phyloP scores from a whole-genome alignment of 129 eudicot species.

The Helianthus tuberosus region DNA sequence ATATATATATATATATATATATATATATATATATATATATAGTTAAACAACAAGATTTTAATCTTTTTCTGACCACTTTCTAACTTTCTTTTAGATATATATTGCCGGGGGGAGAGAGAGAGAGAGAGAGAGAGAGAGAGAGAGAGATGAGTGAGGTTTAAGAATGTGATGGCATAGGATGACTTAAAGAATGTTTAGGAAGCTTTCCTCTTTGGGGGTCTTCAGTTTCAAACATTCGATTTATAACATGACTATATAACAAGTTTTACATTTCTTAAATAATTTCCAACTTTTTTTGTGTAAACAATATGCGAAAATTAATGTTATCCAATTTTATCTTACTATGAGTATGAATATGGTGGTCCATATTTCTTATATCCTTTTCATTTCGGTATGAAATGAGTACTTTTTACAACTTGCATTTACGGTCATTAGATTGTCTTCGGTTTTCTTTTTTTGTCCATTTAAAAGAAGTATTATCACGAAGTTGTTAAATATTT shows the following conservation, averaged over 20 bases:
- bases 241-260: slow-evolving; percentile 23
- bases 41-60: slow-evolving; percentile 20
- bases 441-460: no score
- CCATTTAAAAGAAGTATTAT: no score
- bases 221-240: slow-evolving; percentile 28
- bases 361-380: slow-evolving; percentile 1
- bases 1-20: no score
- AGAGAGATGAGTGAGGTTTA: slow-evolving; percentile 37
- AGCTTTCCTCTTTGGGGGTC: slow-evolving; percentile 36
- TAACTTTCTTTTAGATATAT: slow-evolving; percentile 29
- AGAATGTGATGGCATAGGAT: slow-evolving; percentile 52
- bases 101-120: no score
- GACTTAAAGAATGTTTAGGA: slow-evolving; percentile 39
- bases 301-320: slow-evolving; percentile 8
- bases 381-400: slow-evolving; percentile 11
- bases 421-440: no score
- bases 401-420: not conserved
- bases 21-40: no score
- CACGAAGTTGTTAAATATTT: no score
- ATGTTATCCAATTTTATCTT: slow-evolving; percentile 16
- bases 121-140: slow-evolving; percentile 17
- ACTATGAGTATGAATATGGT: slow-evolving; percentile 10
- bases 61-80: slow-evolving; percentile 26
- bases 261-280: not conserved
- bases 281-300: not conserved